Evolutionary conservation across 2,329 filamentous ascomycete species (phyloP).

Genomic region (Colletotrichum lindemuthianum): DNA sequence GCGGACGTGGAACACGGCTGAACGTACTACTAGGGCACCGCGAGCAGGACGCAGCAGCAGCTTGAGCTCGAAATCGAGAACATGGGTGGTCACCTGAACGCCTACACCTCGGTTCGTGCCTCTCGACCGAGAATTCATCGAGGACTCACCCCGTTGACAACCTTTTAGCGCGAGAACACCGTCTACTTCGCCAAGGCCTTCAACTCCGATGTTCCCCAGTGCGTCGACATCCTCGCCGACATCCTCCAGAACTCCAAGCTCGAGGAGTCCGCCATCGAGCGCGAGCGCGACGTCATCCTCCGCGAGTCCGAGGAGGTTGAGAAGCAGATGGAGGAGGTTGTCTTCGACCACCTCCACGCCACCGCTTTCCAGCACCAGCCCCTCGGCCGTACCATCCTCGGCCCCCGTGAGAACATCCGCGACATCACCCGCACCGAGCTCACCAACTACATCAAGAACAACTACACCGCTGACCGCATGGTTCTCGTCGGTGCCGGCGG

Average conservation of each 20-base stretch:
- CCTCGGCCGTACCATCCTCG: conserved; percentile 96
- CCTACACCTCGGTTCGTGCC: conserved; percentile 92
- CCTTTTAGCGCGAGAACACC: conserved; percentile 89
- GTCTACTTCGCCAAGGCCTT: conserved; percentile 99
- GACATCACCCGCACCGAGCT: conserved; percentile 94
- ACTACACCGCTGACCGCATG: conserved; percentile 99
- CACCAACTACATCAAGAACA: conserved; percentile 96
- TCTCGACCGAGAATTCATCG: conserved; percentile 22
- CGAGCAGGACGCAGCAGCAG: conserved; percentile 94
- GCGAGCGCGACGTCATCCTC: conserved; percentile 98
- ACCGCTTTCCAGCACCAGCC: conserved; percentile 98
- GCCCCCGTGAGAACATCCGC: conserved; percentile 97
- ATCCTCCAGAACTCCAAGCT: conserved; percentile 99
- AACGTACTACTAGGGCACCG: conserved; percentile 74
- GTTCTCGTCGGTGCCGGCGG: conserved; percentile 96
- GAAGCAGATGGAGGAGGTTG: conserved; percentile 99
- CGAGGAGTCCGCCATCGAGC: conserved; percentile 90
- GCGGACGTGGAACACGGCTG: conserved; percentile 10
- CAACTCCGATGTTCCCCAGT: conserved; percentile 95
- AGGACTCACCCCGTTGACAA: conserved; percentile 22
- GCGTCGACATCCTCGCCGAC: conserved; percentile 98
- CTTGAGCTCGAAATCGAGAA: conserved; percentile 99
- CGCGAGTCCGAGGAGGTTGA: conserved; percentile 99
- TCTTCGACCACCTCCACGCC: conserved; percentile 98
- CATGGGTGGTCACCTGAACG: conserved; percentile 99